Evolutionary conservation across 371 early-diverging fungal genomes (phyloP).

Genomic region (Basidiobolus meristosporus): DNA sequence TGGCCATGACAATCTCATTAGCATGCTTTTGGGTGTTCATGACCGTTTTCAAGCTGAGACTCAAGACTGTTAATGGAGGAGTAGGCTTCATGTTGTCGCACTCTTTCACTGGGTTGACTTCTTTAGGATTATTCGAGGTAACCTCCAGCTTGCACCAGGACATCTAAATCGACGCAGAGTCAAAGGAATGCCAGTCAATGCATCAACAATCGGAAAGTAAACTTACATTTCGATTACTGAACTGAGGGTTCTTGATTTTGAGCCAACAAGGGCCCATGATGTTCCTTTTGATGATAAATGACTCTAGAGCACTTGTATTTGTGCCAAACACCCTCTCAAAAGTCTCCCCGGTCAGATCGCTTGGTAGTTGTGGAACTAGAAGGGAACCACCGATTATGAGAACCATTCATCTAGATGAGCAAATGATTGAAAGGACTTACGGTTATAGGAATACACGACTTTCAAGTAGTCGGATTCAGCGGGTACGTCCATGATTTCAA

Average conservation of each 20-base stretch:
- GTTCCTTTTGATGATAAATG: slow-evolving; percentile 76
- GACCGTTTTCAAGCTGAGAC: slow-evolving; percentile 60
- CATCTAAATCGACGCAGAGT: slow-evolving; percentile 8
- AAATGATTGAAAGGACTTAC: slow-evolving; percentile 6
- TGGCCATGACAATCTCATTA: slow-evolving; percentile 66
- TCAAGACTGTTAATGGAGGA: slow-evolving; percentile 76
- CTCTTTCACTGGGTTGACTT: slow-evolving; percentile 31
- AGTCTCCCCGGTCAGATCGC: slow-evolving; percentile 46
- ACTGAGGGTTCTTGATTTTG: slow-evolving; percentile 23
- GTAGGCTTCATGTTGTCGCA: slow-evolving; percentile 16
- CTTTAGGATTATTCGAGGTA: slow-evolving; percentile 47
- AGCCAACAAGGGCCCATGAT: slow-evolving; percentile 98
- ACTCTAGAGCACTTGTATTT: slow-evolving; percentile 76
- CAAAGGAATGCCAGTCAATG: neutral
- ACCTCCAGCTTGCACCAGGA: slow-evolving; percentile 84
- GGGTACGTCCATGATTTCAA: slow-evolving; percentile 76
- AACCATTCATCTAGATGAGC: neutral
- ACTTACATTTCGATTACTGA: slow-evolving; percentile 21
- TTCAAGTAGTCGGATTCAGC: slow-evolving; percentile 68
- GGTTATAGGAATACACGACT: slow-evolving; percentile 46
- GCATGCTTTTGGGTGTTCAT: slow-evolving; percentile 56
- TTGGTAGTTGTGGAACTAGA: slow-evolving; percentile 49
- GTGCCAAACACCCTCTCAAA: slow-evolving; percentile 83
- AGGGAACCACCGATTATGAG: neutral
- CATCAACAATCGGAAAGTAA: neutral